Conservation (phyloP, 73 alveolate genomes). For the Durusdinium trenchii region DNA sequence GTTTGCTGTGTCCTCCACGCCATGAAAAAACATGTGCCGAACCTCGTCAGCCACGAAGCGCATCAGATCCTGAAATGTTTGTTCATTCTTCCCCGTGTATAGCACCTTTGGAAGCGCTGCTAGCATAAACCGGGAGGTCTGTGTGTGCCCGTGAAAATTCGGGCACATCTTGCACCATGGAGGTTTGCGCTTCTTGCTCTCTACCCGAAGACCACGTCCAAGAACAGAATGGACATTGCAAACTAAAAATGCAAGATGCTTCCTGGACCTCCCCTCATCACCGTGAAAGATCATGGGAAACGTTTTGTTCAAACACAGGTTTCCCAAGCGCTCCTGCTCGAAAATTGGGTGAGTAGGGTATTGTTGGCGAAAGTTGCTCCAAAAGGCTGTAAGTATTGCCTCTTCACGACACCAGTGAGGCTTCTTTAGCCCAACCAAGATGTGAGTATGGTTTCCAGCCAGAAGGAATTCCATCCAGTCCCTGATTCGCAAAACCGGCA, state of each 20-base stretch:
- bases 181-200: background rate
- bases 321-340: background rate
- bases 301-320: background rate
- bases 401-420: background rate
- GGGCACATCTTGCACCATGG: background rate
- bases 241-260: background rate
- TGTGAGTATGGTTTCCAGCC: background rate
- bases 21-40: background rate
- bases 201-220: background rate
- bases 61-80: background rate
- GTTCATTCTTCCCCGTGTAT: background rate
- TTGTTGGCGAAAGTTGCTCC: background rate
- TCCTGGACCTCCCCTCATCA: slow-evolving; percentile 42
- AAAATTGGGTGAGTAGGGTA: background rate
- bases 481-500: background rate
- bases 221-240: background rate
- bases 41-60: background rate
- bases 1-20: background rate
- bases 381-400: background rate
- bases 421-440: background rate
- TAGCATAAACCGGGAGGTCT: background rate
- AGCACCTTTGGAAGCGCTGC: background rate
- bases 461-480: background rate
- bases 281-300: slow-evolving; percentile 29
- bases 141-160: background rate